phyloP scores from a whole-genome alignment of 2,329 filamentous ascomycete genomes.

The Trichoderma aggressivum region DNA sequence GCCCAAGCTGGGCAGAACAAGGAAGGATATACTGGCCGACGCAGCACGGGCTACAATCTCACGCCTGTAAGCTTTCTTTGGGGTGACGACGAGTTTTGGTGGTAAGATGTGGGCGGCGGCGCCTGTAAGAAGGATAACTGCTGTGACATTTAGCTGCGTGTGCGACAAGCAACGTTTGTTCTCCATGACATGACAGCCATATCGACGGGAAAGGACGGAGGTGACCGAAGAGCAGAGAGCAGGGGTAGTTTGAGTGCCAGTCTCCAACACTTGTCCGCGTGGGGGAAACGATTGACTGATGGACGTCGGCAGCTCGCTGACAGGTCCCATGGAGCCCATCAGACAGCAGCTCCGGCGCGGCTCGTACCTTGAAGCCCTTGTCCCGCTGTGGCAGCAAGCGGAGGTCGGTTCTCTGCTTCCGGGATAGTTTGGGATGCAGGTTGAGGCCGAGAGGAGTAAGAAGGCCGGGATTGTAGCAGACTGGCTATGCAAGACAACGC shows the following conservation, averaged over 20 bases:
- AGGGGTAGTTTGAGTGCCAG: background rate
- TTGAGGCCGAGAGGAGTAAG: conserved; percentile 13
- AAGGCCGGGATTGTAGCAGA: background rate
- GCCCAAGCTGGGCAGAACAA: conserved; percentile 1
- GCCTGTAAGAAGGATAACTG: conserved; percentile 8
- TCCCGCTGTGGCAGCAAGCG: conserved; percentile 10
- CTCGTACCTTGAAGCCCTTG: conserved; percentile 13
- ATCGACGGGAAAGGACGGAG: conserved; percentile 10
- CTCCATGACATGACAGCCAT: background rate
- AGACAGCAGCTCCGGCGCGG: conserved; percentile 16
- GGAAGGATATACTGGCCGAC: conserved; percentile 5
- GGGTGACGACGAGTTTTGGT: conserved; percentile 3
- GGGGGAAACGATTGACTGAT: conserved; percentile 17
- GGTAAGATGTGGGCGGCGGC: background rate
- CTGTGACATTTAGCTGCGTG: conserved; percentile 10
- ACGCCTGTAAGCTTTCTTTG: background rate
- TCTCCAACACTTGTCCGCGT: conserved; percentile 15
- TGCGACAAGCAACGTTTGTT: conserved; percentile 5
- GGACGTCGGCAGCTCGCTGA: conserved; percentile 12
- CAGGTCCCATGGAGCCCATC: background rate
- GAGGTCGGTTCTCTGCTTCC: conserved; percentile 17
- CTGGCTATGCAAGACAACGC: background rate
- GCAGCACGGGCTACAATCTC: conserved; percentile 4
- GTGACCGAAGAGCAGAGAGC: background rate
- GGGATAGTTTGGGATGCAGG: conserved; percentile 15